Conservation (phyloP, 495 filamentous ascomycete species). For the Penicillium bovifimosum region DNA sequence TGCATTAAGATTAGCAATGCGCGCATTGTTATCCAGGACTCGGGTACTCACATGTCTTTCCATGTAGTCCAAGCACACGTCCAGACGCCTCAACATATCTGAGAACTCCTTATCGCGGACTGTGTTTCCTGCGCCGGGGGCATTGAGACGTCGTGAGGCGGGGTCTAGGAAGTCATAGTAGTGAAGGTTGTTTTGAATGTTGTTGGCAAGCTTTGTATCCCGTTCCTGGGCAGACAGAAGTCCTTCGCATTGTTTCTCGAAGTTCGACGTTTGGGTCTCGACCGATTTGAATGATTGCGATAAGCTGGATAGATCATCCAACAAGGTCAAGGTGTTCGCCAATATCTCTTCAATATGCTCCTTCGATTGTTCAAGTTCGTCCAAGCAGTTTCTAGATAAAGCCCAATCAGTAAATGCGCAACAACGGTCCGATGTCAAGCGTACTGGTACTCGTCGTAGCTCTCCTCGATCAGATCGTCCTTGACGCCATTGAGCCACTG, state of each 20-base stretch:
- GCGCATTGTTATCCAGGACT: neutral
- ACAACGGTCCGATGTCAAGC: conserved; percentile 17
- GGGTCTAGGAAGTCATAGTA: conserved; percentile 92
- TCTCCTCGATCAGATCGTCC: conserved; percentile 66
- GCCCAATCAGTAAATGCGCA: neutral
- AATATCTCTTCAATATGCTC: conserved; percentile 79
- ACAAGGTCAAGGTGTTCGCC: conserved; percentile 62
- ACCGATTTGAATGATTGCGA: conserved; percentile 81
- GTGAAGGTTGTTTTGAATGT: conserved; percentile 76
- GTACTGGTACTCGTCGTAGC: conserved; percentile 82
- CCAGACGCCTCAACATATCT: conserved; percentile 77
- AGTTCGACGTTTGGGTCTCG: conserved; percentile 81
- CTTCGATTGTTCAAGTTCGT: conserved; percentile 73
- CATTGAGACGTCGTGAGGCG: conserved; percentile 83
- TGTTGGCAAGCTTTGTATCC: conserved; percentile 68
- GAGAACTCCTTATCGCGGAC: conserved; percentile 77
- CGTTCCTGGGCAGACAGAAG: conserved; percentile 72
- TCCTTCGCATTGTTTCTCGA: conserved; percentile 86
- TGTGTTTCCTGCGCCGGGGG: conserved; percentile 77
- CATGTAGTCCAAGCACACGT: conserved; percentile 89
- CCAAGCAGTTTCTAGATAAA: conserved; percentile 59
- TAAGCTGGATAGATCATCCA: conserved; percentile 67
- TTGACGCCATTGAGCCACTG: conserved; percentile 59
- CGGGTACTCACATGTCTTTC: conserved; percentile 59
- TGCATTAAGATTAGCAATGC: conserved; percentile 30